phyloP scores from a whole-genome alignment of 2,329 filamentous ascomycete species.

The Alternaria incomplexa region DNA sequence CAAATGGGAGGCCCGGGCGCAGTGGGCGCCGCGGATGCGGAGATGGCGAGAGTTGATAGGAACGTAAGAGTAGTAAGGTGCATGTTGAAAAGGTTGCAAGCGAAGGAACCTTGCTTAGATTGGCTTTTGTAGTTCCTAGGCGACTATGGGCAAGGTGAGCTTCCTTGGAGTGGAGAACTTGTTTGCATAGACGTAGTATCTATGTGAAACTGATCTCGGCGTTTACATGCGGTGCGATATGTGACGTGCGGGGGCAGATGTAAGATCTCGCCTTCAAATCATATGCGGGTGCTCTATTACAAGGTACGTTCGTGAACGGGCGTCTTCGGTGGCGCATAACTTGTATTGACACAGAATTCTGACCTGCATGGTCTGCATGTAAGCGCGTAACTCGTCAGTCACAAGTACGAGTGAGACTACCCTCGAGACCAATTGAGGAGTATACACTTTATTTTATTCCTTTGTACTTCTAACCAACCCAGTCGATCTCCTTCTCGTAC shows the following conservation, averaged over 20 bases:
- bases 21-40: background rate
- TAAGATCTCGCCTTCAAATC: background rate
- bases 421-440: fast-evolving
- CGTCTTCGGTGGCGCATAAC: background rate
- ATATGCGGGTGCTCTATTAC: background rate
- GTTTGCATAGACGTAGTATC: background rate
- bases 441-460: background rate
- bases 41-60: background rate
- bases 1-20: background rate
- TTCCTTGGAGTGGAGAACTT: background rate
- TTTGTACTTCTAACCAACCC: constrained; percentile 43
- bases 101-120: background rate
- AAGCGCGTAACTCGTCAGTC: background rate
- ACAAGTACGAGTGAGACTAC: background rate
- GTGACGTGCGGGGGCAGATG: background rate
- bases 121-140: background rate
- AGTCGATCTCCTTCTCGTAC: constrained; percentile 45
- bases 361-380: background rate
- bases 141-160: too few species aligned
- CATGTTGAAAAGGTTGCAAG: background rate
- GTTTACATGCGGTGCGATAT: background rate
- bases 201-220: background rate
- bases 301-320: background rate
- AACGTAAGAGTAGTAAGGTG: background rate
- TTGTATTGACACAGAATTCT: fast-evolving